These are phyloP conservation scores for Leccinum incarnatum DNA, from an alignment of 768 basidiomycete species.

Conservation along the genomic window DNA sequence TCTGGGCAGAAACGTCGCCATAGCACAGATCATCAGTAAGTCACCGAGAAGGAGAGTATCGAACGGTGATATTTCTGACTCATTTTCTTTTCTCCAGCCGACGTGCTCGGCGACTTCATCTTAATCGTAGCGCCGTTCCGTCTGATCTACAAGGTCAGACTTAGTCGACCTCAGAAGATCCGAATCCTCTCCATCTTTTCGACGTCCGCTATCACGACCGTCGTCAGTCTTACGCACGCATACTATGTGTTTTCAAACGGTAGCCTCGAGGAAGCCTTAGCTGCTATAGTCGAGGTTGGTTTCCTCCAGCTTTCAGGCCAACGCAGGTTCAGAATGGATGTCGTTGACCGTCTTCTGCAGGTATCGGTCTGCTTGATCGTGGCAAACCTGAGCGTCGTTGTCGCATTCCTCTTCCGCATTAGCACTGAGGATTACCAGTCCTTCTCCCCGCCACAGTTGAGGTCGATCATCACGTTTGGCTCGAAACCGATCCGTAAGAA, in stretches of 20 bases:
- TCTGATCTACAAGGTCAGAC: neutral
- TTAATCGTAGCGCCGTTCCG: constrained; percentile 1
- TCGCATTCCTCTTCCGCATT: constrained; percentile 9
- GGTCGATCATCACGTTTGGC: neutral
- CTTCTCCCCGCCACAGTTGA: neutral
- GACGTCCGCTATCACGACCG: constrained; percentile 3
- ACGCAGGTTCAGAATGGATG: neutral
- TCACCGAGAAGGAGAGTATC: neutral
- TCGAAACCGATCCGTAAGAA: neutral
- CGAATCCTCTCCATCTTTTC: constrained; percentile 6
- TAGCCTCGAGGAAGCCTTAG: constrained; percentile 1
- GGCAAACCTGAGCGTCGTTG: neutral
- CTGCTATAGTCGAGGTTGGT: constrained; percentile 1
- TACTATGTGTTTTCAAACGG: constrained; percentile 2
- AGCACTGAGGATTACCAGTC: neutral
- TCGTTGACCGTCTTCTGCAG: neutral
- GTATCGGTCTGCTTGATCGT: constrained; percentile 1
- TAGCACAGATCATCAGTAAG: neutral
- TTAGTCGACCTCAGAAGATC: constrained; percentile 1
- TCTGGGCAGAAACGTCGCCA: neutral
- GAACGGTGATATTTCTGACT: neutral
- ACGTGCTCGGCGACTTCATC: constrained; percentile 1
- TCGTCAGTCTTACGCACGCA: neutral
- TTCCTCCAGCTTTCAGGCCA: neutral
- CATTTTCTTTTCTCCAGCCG: neutral